Conservation (phyloP, 2,329 filamentous ascomycete genomes). For the Aschersonia sp. region DNA sequence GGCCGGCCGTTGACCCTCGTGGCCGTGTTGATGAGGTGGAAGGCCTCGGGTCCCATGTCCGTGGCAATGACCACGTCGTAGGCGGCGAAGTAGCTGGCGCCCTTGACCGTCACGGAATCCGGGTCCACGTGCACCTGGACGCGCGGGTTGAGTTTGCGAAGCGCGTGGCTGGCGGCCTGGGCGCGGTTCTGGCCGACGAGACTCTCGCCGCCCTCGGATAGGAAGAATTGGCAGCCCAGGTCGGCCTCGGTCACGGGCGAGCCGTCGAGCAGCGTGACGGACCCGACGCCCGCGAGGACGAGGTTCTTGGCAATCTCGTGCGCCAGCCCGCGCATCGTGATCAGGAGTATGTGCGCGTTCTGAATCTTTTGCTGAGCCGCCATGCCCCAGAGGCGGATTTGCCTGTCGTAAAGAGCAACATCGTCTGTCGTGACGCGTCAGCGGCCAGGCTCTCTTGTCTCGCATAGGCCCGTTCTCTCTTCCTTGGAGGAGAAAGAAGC, state of each 20-base stretch:
- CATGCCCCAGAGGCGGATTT: slow-evolving; percentile 95
- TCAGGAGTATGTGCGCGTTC: slow-evolving; percentile 74
- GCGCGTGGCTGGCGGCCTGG: slow-evolving; percentile 59
- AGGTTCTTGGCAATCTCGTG: slow-evolving; percentile 97
- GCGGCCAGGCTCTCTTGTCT: not conserved
- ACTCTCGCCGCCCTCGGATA: slow-evolving; percentile 43
- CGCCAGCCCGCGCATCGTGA: slow-evolving; percentile 74
- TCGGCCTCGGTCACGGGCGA: slow-evolving; percentile 63
- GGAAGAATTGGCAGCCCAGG: slow-evolving; percentile 69
- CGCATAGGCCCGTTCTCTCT: not conserved
- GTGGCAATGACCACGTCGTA: slow-evolving; percentile 87
- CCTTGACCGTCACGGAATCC: slow-evolving; percentile 50
- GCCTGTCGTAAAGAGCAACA: slow-evolving; percentile 91
- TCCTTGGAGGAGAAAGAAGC: not conserved
- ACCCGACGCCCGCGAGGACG: slow-evolving; percentile 81
- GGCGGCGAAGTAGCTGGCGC: slow-evolving; percentile 56
- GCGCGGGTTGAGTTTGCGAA: slow-evolving; percentile 79
- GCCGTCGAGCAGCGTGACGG: slow-evolving; percentile 76
- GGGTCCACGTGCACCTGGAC: slow-evolving; percentile 63
- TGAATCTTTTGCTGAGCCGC: slow-evolving; percentile 89
- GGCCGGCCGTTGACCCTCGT: slow-evolving; percentile 64
- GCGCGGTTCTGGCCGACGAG: slow-evolving; percentile 74
- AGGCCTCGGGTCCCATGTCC: slow-evolving; percentile 61
- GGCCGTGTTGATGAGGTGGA: slow-evolving; percentile 72
- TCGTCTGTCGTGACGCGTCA: slow-evolving; percentile 46